These are phyloP conservation scores for Dittrichia graveolens DNA, from an alignment of 129 eudicot genomes.

Conservation along the genomic window DNA sequence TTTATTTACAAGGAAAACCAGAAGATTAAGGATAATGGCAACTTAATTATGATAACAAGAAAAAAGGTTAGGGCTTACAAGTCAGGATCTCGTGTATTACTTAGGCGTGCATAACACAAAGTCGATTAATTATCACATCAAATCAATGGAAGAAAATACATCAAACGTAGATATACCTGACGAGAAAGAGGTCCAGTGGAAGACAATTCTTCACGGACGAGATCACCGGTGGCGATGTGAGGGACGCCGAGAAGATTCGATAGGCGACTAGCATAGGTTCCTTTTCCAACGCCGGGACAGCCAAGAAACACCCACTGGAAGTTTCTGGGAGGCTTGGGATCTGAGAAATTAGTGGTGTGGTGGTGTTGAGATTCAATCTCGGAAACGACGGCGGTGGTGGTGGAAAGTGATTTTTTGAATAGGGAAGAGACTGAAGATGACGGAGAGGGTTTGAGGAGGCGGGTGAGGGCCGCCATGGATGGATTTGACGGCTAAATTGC, in stretches of 20 bases:
- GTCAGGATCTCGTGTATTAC: constrained; percentile 15
- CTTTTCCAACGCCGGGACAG: constrained; percentile 95
- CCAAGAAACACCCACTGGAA: constrained; percentile 93
- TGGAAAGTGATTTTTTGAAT: constrained; percentile 46
- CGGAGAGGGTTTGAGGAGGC: constrained; percentile 51
- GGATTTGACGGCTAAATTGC: constrained; percentile 32
- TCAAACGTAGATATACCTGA: constrained; percentile 42
- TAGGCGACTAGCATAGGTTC: constrained; percentile 90
- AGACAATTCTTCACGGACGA: constrained; percentile 77
- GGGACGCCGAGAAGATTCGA: constrained; percentile 84
- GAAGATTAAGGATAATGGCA: too few species aligned
- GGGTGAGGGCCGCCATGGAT: constrained; percentile 84
- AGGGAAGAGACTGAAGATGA: constrained; percentile 36
- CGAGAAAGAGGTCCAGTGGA: constrained; percentile 67
- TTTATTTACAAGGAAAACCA: too few species aligned
- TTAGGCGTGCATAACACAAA: background rate
- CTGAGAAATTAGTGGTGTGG: constrained; percentile 41
- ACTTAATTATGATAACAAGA: too few species aligned
- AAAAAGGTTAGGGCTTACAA: too few species aligned
- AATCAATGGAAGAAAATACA: background rate
- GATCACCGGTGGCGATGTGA: constrained; percentile 99
- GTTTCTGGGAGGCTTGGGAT: constrained; percentile 51
- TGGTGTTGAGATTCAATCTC: constrained; percentile 26
- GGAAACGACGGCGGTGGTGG: constrained; percentile 46
- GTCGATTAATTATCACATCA: background rate